Evolutionary conservation across 352 stramenopile species (phyloP), one percentile per base, ranked within the genome.

Genomic region (Peronospora farinosa): DNA sequence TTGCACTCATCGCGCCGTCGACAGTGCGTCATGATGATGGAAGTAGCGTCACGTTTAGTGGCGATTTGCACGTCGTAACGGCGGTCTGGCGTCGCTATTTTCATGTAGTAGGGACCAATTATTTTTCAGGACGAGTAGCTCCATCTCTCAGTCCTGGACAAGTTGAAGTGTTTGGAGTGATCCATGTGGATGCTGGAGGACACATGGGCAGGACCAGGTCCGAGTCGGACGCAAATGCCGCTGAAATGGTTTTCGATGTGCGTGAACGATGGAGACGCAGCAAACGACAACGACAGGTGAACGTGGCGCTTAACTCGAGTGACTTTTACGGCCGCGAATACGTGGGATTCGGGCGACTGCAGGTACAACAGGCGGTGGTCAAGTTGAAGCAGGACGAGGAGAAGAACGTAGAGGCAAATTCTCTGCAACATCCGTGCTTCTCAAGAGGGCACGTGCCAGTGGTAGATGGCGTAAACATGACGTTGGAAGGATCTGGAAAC

Each of bases 291-390:
- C 76, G 78, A 51, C 64, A 83, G 44, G 51, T 72, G 25, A 71
- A 65, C n/a, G 67, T 73, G 16, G 63, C 72, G 19, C 67, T 90
- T 37, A 86, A 88, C 41, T 68, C 51, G 15, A 84, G 57, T 16
- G 79, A 90, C 35, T 86, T 90, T 31, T 86, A 82, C 63, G 58
- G 63, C 5, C 72, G 62, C 13, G 68, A 77, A 40, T 83, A 79
- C 45, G 6, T 47, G 3, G 73, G 72, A 33, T 74, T 72, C 28
- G 74, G 70, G 5, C 63, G 64, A 36, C 25, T 49, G 36, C 45
- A 58, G 32, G 51, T 67, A 13, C 44, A 50, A 30, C 45, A 63
- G 13, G 50, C 63, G 1, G 37, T 83, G 23, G 60, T 64, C 39
- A 63, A 68, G 42, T 53, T 74, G 32, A 54, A 74, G 25, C 43